Evolutionary conservation across 116 monocot genomes (phyloP).

Genomic region (Trichopus zeylanicus): DNA sequence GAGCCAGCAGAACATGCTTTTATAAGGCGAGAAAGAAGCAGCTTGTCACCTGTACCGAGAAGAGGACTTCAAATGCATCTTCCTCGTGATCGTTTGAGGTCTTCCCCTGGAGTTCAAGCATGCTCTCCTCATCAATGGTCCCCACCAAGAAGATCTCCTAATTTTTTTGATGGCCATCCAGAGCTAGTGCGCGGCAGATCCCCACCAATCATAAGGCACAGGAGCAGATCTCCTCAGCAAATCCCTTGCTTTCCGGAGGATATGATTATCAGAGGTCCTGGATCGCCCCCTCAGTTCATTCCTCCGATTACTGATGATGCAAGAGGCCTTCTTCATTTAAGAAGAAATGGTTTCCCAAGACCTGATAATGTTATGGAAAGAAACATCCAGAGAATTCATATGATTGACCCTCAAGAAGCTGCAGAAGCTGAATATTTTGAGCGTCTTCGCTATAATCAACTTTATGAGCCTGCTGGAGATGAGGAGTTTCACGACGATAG

Average conservation of each 20-base stretch:
- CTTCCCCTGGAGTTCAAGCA: background rate
- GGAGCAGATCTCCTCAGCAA: conserved; percentile 12
- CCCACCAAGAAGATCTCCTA: conserved; percentile 11
- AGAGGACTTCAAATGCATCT: conserved; percentile 1
- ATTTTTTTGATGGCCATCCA: conserved; percentile 10
- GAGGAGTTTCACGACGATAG: conserved; percentile 7
- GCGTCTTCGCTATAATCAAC: conserved; percentile 1
- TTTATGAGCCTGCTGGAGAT: background rate
- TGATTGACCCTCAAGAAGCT: background rate
- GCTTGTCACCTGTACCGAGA: conserved; percentile 15
- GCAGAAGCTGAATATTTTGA: conserved; percentile 2
- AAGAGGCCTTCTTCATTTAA: background rate
- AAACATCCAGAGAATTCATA: conserved; percentile 11
- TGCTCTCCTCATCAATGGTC: conserved; percentile 12
- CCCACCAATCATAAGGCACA: conserved; percentile 10
- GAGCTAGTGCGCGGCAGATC: conserved; percentile 12
- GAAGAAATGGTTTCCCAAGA: conserved; percentile 5
- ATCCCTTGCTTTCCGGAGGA: conserved; percentile 10
- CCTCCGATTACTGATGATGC: background rate
- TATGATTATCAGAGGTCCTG: conserved; percentile 8
- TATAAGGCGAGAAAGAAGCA: conserved; percentile 18
- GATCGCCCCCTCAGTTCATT: conserved; percentile 2
- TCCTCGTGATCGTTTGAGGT: background rate
- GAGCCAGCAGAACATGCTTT: conserved; percentile 2
- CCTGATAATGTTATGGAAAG: conserved; percentile 5